These are phyloP conservation scores for Wallemia hederae DNA, from an alignment of 1,284 basidiomycete species.

Conservation along the genomic window DNA sequence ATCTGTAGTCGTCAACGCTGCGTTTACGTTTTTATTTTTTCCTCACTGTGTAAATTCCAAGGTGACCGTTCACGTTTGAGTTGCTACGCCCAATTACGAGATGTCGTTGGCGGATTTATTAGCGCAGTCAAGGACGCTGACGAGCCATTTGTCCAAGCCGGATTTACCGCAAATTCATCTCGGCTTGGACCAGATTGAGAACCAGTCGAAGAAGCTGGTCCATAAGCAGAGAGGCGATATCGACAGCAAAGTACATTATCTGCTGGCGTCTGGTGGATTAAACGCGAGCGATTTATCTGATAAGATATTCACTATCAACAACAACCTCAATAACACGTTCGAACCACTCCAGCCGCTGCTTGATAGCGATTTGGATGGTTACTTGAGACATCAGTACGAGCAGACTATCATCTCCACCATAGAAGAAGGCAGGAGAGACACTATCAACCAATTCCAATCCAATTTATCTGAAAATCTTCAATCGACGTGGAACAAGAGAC, in stretches of 20 bases:
- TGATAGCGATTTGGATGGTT: constrained; percentile 68
- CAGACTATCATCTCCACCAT: constrained; percentile 79
- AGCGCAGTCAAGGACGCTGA: constrained; percentile 37
- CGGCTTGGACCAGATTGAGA: constrained; percentile 70
- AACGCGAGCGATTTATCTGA: constrained; percentile 7
- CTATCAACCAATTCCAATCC: constrained; percentile 55
- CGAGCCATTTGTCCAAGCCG: constrained; percentile 37
- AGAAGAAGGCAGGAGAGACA: constrained; percentile 59
- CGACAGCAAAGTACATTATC: constrained; percentile 17
- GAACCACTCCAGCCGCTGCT: constrained; percentile 60
- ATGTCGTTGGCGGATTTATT: constrained; percentile 19
- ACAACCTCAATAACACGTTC: constrained; percentile 60
- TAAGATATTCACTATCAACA: constrained; percentile 26
- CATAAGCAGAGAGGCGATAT: constrained; percentile 18
- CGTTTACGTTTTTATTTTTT: background rate
- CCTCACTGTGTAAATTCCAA: background rate
- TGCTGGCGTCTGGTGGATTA: constrained; percentile 7
- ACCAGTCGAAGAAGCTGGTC: constrained; percentile 49
- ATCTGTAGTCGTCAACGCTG: background rate
- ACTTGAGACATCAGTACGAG: constrained; percentile 67
- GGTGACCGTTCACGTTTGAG: background rate
- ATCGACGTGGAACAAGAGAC: constrained; percentile 65
- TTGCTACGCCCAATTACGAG: background rate
- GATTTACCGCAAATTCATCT: constrained; percentile 61
- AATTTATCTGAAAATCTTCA: constrained; percentile 43